Evolutionary conservation across 164 flowering plant genomes (phyloP), one percentile per base, ranked within the genome.

Genomic region (Magnolia kwangsiensis): DNA sequence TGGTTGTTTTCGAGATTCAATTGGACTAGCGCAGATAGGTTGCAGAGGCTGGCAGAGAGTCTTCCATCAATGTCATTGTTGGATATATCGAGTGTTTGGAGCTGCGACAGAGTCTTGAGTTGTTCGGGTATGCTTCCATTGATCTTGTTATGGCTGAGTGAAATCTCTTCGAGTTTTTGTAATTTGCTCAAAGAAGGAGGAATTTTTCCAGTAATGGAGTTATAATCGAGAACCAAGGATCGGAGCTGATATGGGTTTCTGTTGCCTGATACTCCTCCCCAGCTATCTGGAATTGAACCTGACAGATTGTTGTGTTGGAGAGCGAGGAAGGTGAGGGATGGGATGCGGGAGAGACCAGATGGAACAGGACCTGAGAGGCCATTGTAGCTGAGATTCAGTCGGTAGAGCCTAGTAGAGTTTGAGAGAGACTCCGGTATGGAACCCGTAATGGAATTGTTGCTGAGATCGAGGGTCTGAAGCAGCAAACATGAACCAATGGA

Each of bases 361-460:
- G 99, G 98, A 55, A 96, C 78, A 0, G 87, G 67, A 69, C 97
- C 98, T 1, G 89, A 77, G 7, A 96, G 51, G 2, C 82, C 80
- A 78, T 96, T 96, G 80, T 75, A 91, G 86, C 97, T 90, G 67
- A 96, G 81, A 73, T 96, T 96, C 29, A 96, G 85, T 67, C 94
- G 86, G 72, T 85, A 84, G 55, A 96, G 78, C 75, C 78, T 87
- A 59, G 90, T 82, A 14, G 96, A 89, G 74, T 85, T 88, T 7
- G 88, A 86, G 50, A 94, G 85, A 79, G 85, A 81, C 4, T 83
- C 78, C 7, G 98, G 97, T 50, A 96, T 84, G 21, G 75, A 16
- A 0, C 99, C 99, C 14, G 82, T 79, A 51, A 96, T 90, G 7
- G 69, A 68, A 82, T 96, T 96, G 70, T 88, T 88, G 76, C 98